Base-by-base conservation (phyloP, 495 filamentous ascomycete species). In the Amphirosellinia nigrospora region DNA sequence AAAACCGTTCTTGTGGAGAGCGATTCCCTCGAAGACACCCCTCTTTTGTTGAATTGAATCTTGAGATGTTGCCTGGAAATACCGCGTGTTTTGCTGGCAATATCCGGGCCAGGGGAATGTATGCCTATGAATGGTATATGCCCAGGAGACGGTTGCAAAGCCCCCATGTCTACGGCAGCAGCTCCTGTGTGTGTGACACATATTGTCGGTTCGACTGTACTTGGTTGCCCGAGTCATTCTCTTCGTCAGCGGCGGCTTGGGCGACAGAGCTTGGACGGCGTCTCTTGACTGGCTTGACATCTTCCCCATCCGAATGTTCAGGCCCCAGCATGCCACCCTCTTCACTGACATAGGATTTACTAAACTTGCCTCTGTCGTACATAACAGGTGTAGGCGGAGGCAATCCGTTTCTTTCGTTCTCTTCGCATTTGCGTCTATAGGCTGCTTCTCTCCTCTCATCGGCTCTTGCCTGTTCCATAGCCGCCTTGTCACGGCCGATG, bases 11-110 rank as follows among this genome's bases (percentile, higher is more conserved):
- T 90, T 88, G 62, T 95, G 94, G 73, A 95, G 82, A 4, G 96
- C 89, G 46, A 91, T 84, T 73, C 96, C 88, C 75, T 96, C 90
- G 70, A 94, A 99, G 16, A 90, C 78, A 64, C 89, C 86, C 70
- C 86, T 87, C 26, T 89, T 86, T 89, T 89, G 73, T 95, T 94
- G 78, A 93, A 98, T 15, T 88, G 80, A 64, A 99, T 94, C 74
- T 89, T 91, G 43, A 94, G 87, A 78, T 99, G 96, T 75, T 91
- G 85, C 46, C 95, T 87, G 7, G 94, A 97, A 43, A 98, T 98
- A 30, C 88, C 89, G 64, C 91, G 91, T 59, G 82, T 89, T 59
- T 86, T 87, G 61, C 85, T 86, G 52, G 86, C 82, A 38, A 89
- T 89, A 70, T 83, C 79, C 30, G 79, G 77, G 7, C 87, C 87